Percentiles rank a stretch among this genome's conserved stretches.
These are phyloP conservation scores for Dalbergia cultrata DNA, from an alignment of 306 rosid species.

Conservation along the genomic window DNA sequence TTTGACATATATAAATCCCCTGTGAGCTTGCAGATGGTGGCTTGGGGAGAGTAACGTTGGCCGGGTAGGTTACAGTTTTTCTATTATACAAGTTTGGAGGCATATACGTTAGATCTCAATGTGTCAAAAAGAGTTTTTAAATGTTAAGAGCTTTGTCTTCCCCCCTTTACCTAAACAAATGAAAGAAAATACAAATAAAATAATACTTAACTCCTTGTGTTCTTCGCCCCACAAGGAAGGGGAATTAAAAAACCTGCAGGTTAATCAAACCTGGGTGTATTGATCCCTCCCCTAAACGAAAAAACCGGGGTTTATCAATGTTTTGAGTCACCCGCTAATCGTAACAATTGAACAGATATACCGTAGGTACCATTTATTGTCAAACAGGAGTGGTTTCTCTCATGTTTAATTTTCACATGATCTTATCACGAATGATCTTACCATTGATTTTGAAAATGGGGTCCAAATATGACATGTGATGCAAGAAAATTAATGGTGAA, in stretches of 20 bases:
- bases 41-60: not conserved
- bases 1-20: not conserved
- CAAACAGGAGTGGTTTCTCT: not conserved
- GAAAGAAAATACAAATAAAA: too few species aligned
- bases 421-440: too few species aligned
- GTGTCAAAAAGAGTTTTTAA: not conserved
- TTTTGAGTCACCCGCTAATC: not conserved
- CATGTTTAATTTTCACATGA: too few species aligned
- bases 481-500: too few species aligned
- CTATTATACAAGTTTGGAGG: conserved; percentile 19
- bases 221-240: not conserved
- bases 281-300: too few species aligned
- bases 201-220: not conserved
- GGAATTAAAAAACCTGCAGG: not conserved
- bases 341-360: not conserved
- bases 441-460: too few species aligned
- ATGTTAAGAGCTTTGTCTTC: conserved; percentile 16
- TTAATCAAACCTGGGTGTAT: not conserved
- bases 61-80: not conserved
- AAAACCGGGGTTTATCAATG: not conserved
- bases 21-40: conserved; percentile 18
- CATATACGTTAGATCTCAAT: not conserved
- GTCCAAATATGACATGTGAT: too few species aligned
- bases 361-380: not conserved
- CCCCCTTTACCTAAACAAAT: too few species aligned